Percentiles rank a stretch among this genome's conserved stretches.
These are phyloP conservation scores for Fusarium begoniae DNA, from an alignment of 2,329 filamentous ascomycete genomes.

Conservation along the genomic window DNA sequence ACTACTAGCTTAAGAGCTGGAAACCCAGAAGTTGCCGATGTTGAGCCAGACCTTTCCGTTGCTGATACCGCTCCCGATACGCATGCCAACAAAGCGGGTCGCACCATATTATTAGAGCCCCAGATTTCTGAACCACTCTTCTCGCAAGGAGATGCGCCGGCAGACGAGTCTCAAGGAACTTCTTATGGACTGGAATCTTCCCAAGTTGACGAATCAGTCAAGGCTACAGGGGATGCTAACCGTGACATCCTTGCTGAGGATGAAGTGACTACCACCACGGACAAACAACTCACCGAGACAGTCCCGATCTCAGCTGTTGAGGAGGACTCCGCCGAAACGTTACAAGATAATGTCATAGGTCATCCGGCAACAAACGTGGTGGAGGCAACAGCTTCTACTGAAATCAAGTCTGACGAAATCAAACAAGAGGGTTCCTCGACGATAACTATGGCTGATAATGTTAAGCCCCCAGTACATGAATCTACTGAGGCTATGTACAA, in stretches of 20 bases:
- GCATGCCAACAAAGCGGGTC: background rate
- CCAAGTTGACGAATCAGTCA: conserved; percentile 35
- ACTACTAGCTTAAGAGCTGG: background rate
- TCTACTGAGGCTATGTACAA: background rate
- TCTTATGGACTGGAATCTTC: conserved; percentile 33
- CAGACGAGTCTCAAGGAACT: conserved; percentile 39
- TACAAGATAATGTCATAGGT: background rate
- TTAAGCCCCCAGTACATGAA: background rate
- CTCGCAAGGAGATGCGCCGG: conserved; percentile 42
- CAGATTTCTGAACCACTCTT: conserved; percentile 46
- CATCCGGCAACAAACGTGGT: background rate
- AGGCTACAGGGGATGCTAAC: background rate
- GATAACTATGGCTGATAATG: background rate
- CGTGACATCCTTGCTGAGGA: background rate
- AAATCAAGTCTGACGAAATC: background rate
- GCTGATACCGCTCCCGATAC: background rate
- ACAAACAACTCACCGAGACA: background rate
- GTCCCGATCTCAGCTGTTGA: background rate
- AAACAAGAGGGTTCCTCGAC: background rate
- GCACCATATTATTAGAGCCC: conserved; percentile 32
- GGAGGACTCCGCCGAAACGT: background rate
- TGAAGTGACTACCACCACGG: background rate
- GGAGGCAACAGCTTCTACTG: background rate
- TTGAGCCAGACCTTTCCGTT: background rate
- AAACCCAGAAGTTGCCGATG: background rate